Evolutionary conservation across 2,329 filamentous ascomycete genomes (phyloP).

Genomic region (Ophiocordyceps camponoti-leonardi): DNA sequence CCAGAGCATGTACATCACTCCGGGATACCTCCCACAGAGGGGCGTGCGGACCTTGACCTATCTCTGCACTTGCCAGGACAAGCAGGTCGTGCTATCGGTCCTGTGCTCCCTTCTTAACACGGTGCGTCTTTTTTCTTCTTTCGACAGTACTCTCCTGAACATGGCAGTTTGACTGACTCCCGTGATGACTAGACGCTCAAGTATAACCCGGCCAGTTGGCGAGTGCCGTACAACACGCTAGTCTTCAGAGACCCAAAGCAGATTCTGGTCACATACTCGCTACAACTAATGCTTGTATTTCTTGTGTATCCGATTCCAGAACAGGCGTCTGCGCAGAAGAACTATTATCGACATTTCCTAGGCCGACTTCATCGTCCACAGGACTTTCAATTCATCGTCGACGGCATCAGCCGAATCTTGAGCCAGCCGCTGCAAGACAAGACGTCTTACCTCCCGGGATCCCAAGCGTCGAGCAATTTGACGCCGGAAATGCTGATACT

Average conservation of each 20-base stretch:
- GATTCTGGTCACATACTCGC: slow-evolving; percentile 74
- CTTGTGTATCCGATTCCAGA: slow-evolving; percentile 82
- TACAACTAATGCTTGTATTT: slow-evolving; percentile 77
- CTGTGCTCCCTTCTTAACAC: slow-evolving; percentile 91
- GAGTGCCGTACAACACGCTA: slow-evolving; percentile 82
- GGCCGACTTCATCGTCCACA: slow-evolving; percentile 81
- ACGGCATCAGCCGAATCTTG: slow-evolving; percentile 82
- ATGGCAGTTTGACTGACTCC: slow-evolving; percentile 1
- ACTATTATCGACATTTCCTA: slow-evolving; percentile 85
- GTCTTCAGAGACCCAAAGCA: slow-evolving; percentile 86
- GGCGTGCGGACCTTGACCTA: slow-evolving; percentile 78
- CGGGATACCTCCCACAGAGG: slow-evolving; percentile 60
- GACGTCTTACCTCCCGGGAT: slow-evolving; percentile 72
- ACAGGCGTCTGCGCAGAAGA: slow-evolving; percentile 53
- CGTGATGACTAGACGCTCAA: slow-evolving; percentile 57
- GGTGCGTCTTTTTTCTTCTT: slow-evolving; percentile 27
- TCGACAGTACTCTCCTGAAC: neutral
- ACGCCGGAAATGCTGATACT: slow-evolving; percentile 92
- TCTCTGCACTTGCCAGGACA: slow-evolving; percentile 72
- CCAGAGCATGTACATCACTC: slow-evolving; percentile 84
- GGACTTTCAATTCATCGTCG: slow-evolving; percentile 94
- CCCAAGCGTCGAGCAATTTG: slow-evolving; percentile 65
- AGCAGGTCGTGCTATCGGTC: slow-evolving; percentile 77
- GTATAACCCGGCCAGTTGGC: slow-evolving; percentile 89
- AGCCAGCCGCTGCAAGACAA: slow-evolving; percentile 87